phyloP scores from a whole-genome alignment of 1,139 yeast genomes.

The Kodamaea ohmeri region DNA sequence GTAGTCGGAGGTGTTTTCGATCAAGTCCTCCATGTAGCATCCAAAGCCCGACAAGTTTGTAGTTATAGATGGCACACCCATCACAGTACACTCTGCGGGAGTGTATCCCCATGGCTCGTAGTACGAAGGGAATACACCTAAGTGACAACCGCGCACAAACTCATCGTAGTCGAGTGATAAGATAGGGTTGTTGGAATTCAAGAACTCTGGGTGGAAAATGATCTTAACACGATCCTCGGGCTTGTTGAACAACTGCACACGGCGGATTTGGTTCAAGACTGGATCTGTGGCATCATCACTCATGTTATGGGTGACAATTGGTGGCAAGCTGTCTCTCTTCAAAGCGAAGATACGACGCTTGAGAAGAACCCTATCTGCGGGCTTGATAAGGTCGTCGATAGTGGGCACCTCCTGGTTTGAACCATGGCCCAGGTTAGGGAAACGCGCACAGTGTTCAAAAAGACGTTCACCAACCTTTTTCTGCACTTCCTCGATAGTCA shows the following conservation, averaged over 20 bases:
- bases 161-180: constrained; percentile 93
- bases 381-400: constrained; percentile 78
- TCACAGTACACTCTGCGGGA: constrained; percentile 98
- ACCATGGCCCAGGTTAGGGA: constrained; percentile 61
- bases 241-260: constrained; percentile 85
- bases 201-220: constrained; percentile 95
- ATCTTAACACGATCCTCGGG: constrained; percentile 92
- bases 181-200: constrained; percentile 92
- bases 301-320: constrained; percentile 98
- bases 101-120: constrained; percentile 99
- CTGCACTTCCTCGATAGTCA: constrained; percentile 86
- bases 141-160: constrained; percentile 95
- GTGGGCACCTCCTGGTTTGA: constrained; percentile 55
- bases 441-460: constrained; percentile 86
- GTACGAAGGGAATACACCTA: constrained; percentile 97
- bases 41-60: constrained; percentile 97
- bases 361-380: constrained; percentile 84
- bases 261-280: constrained; percentile 84
- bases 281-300: constrained; percentile 90
- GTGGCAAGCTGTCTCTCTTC: constrained; percentile 85
- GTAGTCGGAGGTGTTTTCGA: constrained; percentile 91
- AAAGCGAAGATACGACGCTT: constrained; percentile 93
- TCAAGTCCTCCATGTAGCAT: constrained; percentile 96
- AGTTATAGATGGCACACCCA: constrained; percentile 99
- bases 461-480: constrained; percentile 82